Evolutionary conservation across 306 rosid genomes (phyloP).

Genomic region (Datisca glomerata): DNA sequence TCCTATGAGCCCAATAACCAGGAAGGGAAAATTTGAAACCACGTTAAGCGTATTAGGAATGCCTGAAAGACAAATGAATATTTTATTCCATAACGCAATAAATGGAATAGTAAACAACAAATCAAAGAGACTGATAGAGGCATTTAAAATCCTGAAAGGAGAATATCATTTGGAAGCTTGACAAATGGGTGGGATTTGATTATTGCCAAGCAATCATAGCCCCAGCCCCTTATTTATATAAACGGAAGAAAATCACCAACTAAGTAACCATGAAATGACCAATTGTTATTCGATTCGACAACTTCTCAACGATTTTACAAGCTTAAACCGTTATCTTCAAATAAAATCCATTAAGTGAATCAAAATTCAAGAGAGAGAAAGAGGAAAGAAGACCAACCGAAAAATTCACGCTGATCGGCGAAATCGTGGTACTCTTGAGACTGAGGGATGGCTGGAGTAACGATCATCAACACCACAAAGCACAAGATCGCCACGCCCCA

Average conservation of each 20-base stretch:
- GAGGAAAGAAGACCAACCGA: conserved; percentile 31
- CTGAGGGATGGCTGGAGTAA: conserved; percentile 77
- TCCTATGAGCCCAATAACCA: conserved; percentile 58
- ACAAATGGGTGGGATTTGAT: too few relatives aligned
- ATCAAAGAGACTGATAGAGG: background rate
- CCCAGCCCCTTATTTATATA: too few relatives aligned
- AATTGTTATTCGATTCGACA: too few relatives aligned
- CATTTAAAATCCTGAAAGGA: background rate
- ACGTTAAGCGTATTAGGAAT: conserved; percentile 75
- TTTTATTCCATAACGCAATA: background rate
- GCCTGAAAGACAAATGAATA: conserved; percentile 31
- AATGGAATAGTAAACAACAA: background rate
- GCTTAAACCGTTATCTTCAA: background rate
- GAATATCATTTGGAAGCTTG: too few relatives aligned
- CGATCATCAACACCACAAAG: conserved; percentile 61
- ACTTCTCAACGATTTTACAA: background rate
- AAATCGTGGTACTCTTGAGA: conserved; percentile 68
- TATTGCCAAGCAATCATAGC: too few relatives aligned
- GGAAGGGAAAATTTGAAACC: conserved; percentile 78
- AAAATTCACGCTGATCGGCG: conserved; percentile 65
- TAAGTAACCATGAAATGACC: too few relatives aligned
- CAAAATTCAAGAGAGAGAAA: background rate
- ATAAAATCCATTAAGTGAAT: background rate
- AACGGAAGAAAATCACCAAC: too few relatives aligned
- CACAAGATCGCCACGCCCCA: conserved; percentile 40